phyloP scores from a whole-genome alignment of 2,329 filamentous ascomycete species.

The Calonectria pauciramosa region DNA sequence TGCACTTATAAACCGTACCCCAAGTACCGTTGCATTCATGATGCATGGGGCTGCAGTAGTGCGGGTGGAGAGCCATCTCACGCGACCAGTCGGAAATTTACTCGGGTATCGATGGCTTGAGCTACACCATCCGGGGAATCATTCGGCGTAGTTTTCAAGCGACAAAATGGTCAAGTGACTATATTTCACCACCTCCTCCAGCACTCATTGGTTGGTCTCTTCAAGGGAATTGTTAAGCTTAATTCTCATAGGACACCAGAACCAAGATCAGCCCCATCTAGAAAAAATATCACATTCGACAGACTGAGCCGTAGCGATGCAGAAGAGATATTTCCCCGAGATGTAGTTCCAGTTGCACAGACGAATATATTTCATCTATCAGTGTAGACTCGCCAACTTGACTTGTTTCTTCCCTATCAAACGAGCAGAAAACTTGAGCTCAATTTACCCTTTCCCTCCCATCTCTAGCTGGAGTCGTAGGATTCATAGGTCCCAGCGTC shows the following conservation, averaged over 20 bases:
- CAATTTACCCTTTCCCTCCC: neutral
- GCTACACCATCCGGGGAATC: neutral
- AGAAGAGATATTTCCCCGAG: neutral
- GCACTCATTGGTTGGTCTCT: neutral
- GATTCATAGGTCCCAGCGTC: neutral
- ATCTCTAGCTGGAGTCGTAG: neutral
- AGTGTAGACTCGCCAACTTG: neutral
- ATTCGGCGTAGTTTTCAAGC: neutral
- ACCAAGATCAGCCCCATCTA: neutral
- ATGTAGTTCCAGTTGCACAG: neutral
- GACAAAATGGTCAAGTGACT: neutral
- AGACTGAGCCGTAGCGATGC: neutral
- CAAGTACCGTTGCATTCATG: neutral
- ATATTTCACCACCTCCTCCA: neutral
- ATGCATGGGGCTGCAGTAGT: neutral
- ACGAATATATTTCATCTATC: neutral
- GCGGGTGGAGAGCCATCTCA: neutral
- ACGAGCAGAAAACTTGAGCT: neutral
- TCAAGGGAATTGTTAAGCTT: neutral
- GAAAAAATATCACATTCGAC: neutral
- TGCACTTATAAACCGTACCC: neutral
- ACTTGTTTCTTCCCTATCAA: neutral
- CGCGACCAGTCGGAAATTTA: neutral
- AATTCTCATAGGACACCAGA: neutral
- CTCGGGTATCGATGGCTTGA: neutral